Conservation (phyloP, 495 filamentous ascomycete species). For the Eremomyces bilateralis region DNA sequence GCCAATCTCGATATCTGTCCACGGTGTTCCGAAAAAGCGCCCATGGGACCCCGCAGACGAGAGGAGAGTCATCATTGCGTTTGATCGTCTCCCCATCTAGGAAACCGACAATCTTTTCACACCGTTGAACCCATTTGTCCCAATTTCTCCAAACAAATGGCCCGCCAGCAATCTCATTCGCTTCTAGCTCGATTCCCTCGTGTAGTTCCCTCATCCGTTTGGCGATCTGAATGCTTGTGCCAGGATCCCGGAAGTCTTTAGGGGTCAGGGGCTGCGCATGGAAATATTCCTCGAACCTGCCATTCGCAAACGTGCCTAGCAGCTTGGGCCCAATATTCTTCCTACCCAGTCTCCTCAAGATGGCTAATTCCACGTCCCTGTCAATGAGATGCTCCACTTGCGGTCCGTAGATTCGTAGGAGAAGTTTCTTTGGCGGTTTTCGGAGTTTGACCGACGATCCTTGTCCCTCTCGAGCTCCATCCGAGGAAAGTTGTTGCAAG, state of each 20-base stretch:
- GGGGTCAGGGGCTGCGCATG: slow-evolving; percentile 59
- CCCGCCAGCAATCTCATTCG: slow-evolving; percentile 53
- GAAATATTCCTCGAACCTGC: slow-evolving; percentile 90
- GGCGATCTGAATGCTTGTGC: slow-evolving; percentile 82
- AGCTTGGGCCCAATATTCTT: slow-evolving; percentile 86
- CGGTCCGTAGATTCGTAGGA: slow-evolving; percentile 84
- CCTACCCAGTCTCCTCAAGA: slow-evolving; percentile 63
- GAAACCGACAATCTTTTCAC: slow-evolving; percentile 52
- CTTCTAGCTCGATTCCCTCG: slow-evolving; percentile 70
- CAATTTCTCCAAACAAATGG: slow-evolving; percentile 78
- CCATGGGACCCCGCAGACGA: slow-evolving; percentile 77
- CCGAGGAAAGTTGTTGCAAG: slow-evolving; percentile 12
- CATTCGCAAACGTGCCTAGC: slow-evolving; percentile 85
- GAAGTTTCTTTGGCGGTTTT: slow-evolving; percentile 32
- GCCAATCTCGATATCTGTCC: slow-evolving; percentile 53
- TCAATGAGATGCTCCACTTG: slow-evolving; percentile 94
- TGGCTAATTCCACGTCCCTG: slow-evolving; percentile 68
- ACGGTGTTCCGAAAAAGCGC: slow-evolving; percentile 50
- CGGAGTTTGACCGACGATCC: not conserved
- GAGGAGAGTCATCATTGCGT: slow-evolving; percentile 25
- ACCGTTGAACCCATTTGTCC: slow-evolving; percentile 81
- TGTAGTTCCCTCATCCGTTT: slow-evolving; percentile 96
- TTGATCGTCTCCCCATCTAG: slow-evolving; percentile 35
- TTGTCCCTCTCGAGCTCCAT: slow-evolving; percentile 19
- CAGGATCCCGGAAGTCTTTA: slow-evolving; percentile 54